These are phyloP conservation scores for Fusarium beomiforme DNA, from an alignment of 2,329 filamentous ascomycete species.

Conservation along the genomic window DNA sequence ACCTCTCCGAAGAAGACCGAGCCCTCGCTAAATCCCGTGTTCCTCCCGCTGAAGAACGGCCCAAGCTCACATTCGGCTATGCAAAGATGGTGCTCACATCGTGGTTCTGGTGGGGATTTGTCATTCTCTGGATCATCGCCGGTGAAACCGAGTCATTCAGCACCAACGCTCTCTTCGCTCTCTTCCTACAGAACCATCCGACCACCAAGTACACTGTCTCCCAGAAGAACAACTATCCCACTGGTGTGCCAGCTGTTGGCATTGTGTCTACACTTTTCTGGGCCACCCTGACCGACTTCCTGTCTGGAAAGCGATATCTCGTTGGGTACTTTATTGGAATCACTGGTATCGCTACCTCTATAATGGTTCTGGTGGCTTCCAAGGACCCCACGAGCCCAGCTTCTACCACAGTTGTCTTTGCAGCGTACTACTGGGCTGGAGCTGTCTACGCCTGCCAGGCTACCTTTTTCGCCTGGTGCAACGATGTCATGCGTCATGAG, in stretches of 20 bases:
- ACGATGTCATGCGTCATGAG: constrained; percentile 73
- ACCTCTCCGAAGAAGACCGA: constrained; percentile 58
- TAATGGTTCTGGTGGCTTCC: constrained; percentile 68
- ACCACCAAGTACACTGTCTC: constrained; percentile 54
- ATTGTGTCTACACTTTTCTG: constrained; percentile 73
- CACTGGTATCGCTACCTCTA: constrained; percentile 70
- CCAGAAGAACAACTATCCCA: constrained; percentile 67
- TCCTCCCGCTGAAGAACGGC: constrained; percentile 49
- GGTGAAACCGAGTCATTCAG: constrained; percentile 78
- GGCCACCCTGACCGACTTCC: constrained; percentile 73
- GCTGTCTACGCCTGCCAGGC: constrained; percentile 78
- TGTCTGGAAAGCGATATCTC: constrained; percentile 70
- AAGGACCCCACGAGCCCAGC: constrained; percentile 49
- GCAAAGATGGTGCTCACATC: constrained; percentile 65
- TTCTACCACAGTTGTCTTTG: constrained; percentile 67
- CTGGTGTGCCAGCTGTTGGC: constrained; percentile 65
- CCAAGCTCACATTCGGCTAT: constrained; percentile 61
- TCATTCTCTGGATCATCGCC: constrained; percentile 74
- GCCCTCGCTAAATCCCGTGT: constrained; percentile 56
- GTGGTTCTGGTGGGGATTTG: constrained; percentile 74
- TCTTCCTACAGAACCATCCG: constrained; percentile 62
- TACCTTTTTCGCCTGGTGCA: constrained; percentile 80
- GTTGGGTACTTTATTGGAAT: constrained; percentile 74
- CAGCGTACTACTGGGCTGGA: constrained; percentile 76
- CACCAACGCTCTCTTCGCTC: constrained; percentile 66